Evolutionary conservation across 805 yeast species (phyloP), one percentile per base, ranked within the genome.

Genomic region (Yueomyces sinensis): DNA sequence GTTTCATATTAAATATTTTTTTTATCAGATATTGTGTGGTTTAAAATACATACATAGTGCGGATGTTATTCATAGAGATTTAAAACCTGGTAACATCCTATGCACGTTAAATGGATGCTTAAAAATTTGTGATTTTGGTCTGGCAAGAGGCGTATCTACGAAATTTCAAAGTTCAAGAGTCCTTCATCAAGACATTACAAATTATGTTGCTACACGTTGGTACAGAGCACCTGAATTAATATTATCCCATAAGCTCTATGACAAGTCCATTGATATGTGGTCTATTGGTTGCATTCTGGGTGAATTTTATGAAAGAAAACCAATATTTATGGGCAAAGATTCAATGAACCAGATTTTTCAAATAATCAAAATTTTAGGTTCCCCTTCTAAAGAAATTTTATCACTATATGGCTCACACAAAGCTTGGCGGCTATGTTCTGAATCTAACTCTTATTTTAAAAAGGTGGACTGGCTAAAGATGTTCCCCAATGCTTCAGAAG

Each of bases 141-240:
- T 87, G 25, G 94, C 96, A 1, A 63, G 96, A 49, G 93, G 94
- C 1, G 64, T 83, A 11, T 55, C 63, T 1, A 52, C 58, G 7
- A 49, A 50, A 35, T 58, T 40, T 39, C 43, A 52, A 14, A 15
- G 25, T n/a, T 29, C 38, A 24, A 16, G 17, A 11, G 17, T 24
- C n/a, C 4, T 18, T 13, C 32, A 42, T 13, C 48, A 60, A 22
- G 64, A 70, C 13, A 81, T 82, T 19, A 82, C 94, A 9, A 77
- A 74, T 45, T 87, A 87, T 50, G 95, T 87, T 17, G 95, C 95
- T 0, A 87, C 96, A 0, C 61, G 96, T 38, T 87, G 95, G 95
- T 87, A 87, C 49, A 65, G 97, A 31, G 95, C 96, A 0, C 97
- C 97, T 0, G 97, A 87, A 49, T 63, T 87, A 32, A 71, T 87